Percentiles rank a stretch among this genome's conserved stretches.
Evolutionary conservation across 2,329 filamentous ascomycete genomes (phyloP).

Genomic region (Aspergillus terreus): DNA sequence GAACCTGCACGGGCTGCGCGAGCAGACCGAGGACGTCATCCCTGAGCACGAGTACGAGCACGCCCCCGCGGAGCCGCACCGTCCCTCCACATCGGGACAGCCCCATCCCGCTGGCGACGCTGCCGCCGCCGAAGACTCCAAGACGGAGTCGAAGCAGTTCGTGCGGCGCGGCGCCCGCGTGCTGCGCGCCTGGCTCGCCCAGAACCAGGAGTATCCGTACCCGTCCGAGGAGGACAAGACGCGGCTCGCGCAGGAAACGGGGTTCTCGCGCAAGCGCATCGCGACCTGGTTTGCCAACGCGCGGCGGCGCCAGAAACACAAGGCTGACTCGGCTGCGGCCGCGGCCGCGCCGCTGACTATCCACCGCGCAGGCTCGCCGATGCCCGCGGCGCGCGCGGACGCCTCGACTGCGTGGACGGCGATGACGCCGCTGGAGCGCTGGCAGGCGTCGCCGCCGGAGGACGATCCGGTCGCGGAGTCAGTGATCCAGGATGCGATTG

Average conservation of each 20-base stretch:
- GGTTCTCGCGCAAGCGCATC: constrained; percentile 45
- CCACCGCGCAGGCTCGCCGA: constrained; percentile 42
- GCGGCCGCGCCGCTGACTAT: constrained; percentile 12
- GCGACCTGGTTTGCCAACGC: constrained; percentile 53
- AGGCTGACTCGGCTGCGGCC: constrained; percentile 9
- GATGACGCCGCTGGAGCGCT: constrained; percentile 48
- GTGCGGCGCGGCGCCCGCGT: constrained; percentile 45
- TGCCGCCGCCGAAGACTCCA: constrained; percentile 7
- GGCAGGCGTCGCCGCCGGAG: constrained; percentile 44
- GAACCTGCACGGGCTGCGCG: constrained; percentile 48
- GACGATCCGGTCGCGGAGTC: constrained; percentile 42
- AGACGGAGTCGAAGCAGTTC: constrained; percentile 35
- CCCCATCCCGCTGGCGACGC: no score
- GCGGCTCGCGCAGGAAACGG: constrained; percentile 40
- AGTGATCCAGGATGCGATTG: constrained; percentile 37
- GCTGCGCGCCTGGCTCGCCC: constrained; percentile 46
- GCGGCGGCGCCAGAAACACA: constrained; percentile 45
- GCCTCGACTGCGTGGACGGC: constrained; percentile 22
- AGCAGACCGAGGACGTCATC: constrained; percentile 27
- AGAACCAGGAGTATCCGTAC: constrained; percentile 47
- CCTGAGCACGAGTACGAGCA: neutral
- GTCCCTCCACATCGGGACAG: no score
- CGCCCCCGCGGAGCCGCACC: no score
- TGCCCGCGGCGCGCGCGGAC: constrained; percentile 26
- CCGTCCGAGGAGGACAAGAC: constrained; percentile 47